Percentiles rank a stretch among this genome's conserved stretches.
Evolutionary conservation across 2,329 filamentous ascomycete genomes (phyloP).

Genomic region (Mollisiaceae sp.): DNA sequence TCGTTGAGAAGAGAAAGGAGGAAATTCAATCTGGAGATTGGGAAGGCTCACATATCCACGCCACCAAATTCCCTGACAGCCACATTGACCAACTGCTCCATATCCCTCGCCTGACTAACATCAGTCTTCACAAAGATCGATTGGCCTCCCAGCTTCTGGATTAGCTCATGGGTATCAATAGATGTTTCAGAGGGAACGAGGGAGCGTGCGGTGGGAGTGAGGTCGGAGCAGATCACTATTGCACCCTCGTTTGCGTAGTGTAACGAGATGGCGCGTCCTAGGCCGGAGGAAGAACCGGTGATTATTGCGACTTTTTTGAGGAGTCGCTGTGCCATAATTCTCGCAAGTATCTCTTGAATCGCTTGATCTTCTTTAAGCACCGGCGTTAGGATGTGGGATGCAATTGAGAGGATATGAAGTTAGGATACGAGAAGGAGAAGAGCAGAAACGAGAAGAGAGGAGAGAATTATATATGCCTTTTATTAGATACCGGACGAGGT

Average conservation of each 20-base stretch:
- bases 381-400: not conserved
- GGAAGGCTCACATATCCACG: slow-evolving; percentile 49
- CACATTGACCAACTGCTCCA: slow-evolving; percentile 46
- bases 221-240: slow-evolving; percentile 49
- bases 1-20: not conserved
- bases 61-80: slow-evolving; percentile 47
- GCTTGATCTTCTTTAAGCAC: too few species aligned
- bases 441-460: not conserved
- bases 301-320: slow-evolving; percentile 47
- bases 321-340: slow-evolving; percentile 1
- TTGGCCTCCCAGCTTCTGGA: slow-evolving; percentile 43
- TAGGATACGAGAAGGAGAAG: not conserved
- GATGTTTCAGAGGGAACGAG: slow-evolving; percentile 39
- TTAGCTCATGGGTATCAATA: slow-evolving; percentile 47
- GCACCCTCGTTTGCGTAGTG: slow-evolving; percentile 49
- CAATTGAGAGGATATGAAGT: not conserved
- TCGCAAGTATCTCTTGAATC: not conserved
- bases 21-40: too few species aligned
- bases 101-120: slow-evolving; percentile 45
- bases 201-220: slow-evolving; percentile 38
- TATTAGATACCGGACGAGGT: not conserved
- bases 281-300: slow-evolving; percentile 52
- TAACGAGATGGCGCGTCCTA: slow-evolving; percentile 53
- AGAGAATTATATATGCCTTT: not conserved
- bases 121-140: slow-evolving; percentile 52